A percentile compares a stretch with the other conserved stretches of the same genome.
Evolutionary conservation across 345 rosid genomes (phyloP).

Genomic region (Mangifera indica): DNA sequence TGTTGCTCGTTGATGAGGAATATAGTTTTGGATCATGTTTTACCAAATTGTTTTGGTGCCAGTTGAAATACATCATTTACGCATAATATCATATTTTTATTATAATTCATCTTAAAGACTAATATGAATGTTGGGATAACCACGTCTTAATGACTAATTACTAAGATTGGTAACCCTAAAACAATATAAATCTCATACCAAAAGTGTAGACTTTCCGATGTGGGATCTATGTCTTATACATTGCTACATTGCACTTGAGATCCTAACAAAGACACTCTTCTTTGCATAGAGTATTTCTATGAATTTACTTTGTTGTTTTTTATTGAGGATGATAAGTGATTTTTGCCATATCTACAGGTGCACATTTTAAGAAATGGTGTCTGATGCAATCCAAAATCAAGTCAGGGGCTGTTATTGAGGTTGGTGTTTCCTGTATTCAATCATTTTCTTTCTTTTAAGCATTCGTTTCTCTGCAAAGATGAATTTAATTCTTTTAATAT

Average conservation of each 20-base stretch:
- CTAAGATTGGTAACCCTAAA: too few species aligned
- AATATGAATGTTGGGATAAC: too few species aligned
- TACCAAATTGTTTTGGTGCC: background rate
- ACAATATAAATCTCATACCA: too few species aligned
- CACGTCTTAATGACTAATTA: too few species aligned
- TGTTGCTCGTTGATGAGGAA: background rate
- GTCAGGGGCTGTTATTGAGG: slow-evolving; percentile 84
- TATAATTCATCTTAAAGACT: too few species aligned
- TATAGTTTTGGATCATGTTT: background rate
- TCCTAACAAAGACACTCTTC: too few species aligned
- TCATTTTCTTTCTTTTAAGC: background rate
- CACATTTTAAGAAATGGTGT: slow-evolving; percentile 97
- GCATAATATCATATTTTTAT: too few species aligned
- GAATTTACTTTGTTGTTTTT: background rate
- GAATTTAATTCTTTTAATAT: background rate
- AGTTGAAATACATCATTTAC: too few species aligned
- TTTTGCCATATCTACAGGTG: slow-evolving; percentile 47
- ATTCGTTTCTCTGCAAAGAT: background rate
- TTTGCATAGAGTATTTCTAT: too few species aligned
- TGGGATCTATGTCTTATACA: too few species aligned
- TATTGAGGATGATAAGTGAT: background rate
- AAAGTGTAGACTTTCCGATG: too few species aligned
- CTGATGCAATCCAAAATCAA: slow-evolving; percentile 93
- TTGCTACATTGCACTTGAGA: too few species aligned
- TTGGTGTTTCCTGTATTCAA: slow-evolving; percentile 25